phyloP scores from a whole-genome alignment of 495 filamentous ascomycete genomes.

The Elaphomyces granulatus region DNA sequence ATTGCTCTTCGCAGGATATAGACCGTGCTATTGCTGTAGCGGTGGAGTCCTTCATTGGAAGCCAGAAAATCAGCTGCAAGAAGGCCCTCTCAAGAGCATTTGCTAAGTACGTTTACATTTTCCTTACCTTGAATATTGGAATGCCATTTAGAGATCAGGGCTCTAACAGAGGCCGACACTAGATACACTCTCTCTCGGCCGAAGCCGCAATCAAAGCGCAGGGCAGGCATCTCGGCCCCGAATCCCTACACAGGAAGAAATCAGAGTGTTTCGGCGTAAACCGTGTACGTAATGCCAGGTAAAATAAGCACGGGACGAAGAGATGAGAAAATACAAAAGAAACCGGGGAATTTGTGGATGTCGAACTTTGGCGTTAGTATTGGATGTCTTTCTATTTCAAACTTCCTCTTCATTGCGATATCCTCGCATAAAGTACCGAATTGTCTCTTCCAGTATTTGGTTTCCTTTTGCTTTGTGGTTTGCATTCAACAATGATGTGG shows the following conservation, averaged over 20 bases:
- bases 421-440: background rate
- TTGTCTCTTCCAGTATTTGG: no score
- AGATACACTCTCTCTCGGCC: conserved; percentile 36
- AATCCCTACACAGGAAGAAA: conserved; percentile 13
- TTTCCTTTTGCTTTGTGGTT: no score
- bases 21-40: conserved; percentile 96
- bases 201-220: conserved; percentile 31
- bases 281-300: background rate
- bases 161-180: conserved; percentile 2
- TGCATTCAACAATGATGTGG: no score
- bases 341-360: no score
- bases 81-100: conserved; percentile 92
- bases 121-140: no score
- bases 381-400: background rate
- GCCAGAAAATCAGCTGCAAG: conserved; percentile 95
- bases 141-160: no score
- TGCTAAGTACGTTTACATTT: conserved; percentile 64
- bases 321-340: background rate
- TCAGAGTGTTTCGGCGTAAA: background rate
- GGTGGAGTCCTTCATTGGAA: conserved; percentile 89
- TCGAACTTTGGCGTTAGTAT: no score
- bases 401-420: background rate
- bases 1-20: conserved; percentile 77
- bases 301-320: no score
- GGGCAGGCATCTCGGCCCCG: conserved; percentile 26